These are phyloP conservation scores for Suillus bovinus DNA, from an alignment of 768 basidiomycete species.

Conservation along the genomic window DNA sequence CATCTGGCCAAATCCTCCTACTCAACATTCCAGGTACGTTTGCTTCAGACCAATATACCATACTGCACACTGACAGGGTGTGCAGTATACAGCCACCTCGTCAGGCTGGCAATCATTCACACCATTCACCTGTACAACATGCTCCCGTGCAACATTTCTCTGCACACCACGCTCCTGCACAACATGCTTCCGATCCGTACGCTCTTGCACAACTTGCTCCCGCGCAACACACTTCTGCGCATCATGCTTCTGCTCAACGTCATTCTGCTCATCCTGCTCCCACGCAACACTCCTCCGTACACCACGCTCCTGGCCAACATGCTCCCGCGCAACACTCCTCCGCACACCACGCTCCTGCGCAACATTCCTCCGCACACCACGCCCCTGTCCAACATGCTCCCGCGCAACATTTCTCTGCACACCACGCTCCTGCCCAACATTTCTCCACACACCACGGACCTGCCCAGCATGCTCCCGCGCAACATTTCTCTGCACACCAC, in stretches of 20 bases:
- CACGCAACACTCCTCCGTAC: not conserved
- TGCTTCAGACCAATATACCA: not conserved
- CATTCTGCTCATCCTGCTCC: not conserved
- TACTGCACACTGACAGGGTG: not conserved
- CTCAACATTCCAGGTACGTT: slow-evolving; percentile 1
- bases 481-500: not conserved
- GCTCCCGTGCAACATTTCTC: not conserved
- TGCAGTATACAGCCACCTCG: not conserved
- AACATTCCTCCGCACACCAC: not conserved
- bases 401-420: not conserved
- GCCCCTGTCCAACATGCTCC: not conserved
- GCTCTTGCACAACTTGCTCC: not conserved
- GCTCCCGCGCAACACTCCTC: not conserved
- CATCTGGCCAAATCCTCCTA: not conserved
- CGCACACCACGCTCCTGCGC: not conserved
- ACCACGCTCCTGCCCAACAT: not conserved
- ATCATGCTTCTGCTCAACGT: not conserved
- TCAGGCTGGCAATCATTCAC: not conserved
- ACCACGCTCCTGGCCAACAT: not conserved
- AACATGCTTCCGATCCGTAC: not conserved
- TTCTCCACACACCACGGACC: not conserved
- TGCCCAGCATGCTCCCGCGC: not conserved
- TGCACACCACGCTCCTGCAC: not conserved
- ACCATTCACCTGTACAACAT: not conserved
- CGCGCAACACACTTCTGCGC: not conserved